Conservation (phyloP, 169 alveolate species). For the Perkinsus olseni region DNA sequence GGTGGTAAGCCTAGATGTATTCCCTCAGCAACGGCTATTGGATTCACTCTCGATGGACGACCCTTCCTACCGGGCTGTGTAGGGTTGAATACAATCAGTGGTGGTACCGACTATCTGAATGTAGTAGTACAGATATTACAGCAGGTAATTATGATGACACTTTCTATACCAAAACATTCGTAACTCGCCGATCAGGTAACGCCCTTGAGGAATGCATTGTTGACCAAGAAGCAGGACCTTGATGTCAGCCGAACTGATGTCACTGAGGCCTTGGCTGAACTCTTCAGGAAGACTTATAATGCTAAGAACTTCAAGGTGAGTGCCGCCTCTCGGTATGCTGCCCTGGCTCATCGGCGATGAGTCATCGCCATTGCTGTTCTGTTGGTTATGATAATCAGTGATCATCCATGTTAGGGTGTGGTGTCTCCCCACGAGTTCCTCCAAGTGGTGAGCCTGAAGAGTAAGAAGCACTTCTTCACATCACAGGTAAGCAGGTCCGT, state of each 20-base stretch:
- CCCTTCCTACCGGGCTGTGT: conserved; percentile 35
- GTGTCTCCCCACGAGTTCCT: conserved; percentile 95
- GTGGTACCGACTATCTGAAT: conserved; percentile 88
- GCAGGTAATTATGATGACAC: conserved; percentile 22
- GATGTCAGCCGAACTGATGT: background rate
- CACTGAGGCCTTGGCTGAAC: conserved; percentile 62
- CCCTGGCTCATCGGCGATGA: too few species aligned
- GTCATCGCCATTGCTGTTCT: too few species aligned
- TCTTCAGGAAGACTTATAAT: conserved; percentile 90
- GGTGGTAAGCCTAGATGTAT: too few species aligned
- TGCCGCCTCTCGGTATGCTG: conserved; percentile 10
- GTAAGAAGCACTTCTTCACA: conserved; percentile 22
- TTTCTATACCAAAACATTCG: background rate
- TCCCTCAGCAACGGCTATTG: background rate
- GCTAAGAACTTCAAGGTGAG: conserved; percentile 90
- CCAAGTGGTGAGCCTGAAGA: conserved; percentile 51
- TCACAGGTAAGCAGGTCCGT: too few species aligned
- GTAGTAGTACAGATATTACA: conserved; percentile 77
- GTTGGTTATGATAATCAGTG: background rate
- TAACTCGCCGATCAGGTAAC: background rate
- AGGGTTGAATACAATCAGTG: conserved; percentile 87
- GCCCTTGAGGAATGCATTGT: background rate
- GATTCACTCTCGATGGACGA: background rate
- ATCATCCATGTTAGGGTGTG: conserved; percentile 15
- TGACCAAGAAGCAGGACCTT: background rate